Base-by-base conservation (phyloP, 257 asterid genomes). In the Capsicum rhomboideum region DNA sequence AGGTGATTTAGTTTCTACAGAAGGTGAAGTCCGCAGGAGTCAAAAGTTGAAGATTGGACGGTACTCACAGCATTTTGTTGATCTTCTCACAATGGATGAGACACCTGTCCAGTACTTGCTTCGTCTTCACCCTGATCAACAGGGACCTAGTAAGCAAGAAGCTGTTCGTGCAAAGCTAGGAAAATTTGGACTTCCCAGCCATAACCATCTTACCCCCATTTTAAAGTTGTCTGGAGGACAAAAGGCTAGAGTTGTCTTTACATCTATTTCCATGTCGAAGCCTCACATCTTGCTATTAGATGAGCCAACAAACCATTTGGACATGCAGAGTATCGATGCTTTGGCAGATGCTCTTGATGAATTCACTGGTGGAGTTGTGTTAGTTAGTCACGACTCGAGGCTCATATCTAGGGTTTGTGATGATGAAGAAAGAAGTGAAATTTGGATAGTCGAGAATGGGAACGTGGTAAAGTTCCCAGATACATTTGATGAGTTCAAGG, bases 401-500 rank as follows among this genome's bases (percentile, higher is more conserved):
- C 37, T 34, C 37, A 2, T 34, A 34, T 34, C 37, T 2, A 34
- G 37, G 3, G 4, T 34, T 34, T 34, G 37, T 34, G 37, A 34
- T 34, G 37, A 34, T 2, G 37, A 34, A 34, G 37, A 34, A 34
- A 34, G 37, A 34, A 34, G 37, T 34, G 37, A 34, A 34, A 34
- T 34, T 2, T 87, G 91, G 91, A 68, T 89, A 42, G 90, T 87
- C 64, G 91, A 89, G 83, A 82, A 89, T 84, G 91, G 91, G 69
- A 87, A 90, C 7, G 89, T 85, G 6, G 87, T 71, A 82, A 50
- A 55, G 40, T 89, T 83, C 85, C 85, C 81, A 1, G 91, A 88
- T 67, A 64, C 87, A 13, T 89, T 85, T 63, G 89, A 84, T 61
- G 88, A 89, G 71, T 89, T 85, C 89, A 89, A 89, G 84, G 90